A percentile compares a stretch with the other conserved stretches of the same genome.
phyloP scores from a whole-genome alignment of 805 yeast species.

The Maudiozyma barnettii region DNA sequence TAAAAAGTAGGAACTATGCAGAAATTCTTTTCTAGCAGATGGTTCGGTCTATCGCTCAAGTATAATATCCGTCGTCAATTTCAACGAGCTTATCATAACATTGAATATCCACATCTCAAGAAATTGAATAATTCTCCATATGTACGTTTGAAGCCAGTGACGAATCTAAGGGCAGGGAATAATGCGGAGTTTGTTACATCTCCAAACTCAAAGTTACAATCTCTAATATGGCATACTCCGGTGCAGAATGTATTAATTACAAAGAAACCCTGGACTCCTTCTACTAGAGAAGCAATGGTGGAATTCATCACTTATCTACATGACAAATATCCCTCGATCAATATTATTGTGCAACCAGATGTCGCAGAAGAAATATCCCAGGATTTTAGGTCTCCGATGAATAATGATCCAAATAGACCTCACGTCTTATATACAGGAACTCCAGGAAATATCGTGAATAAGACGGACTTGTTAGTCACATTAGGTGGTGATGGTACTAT shows the following conservation, averaged over 20 bases:
- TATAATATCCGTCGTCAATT: background rate
- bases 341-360: slow-evolving; percentile 67
- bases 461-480: slow-evolving; percentile 74
- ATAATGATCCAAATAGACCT: slow-evolving; percentile 25
- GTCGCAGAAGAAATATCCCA: slow-evolving; percentile 58
- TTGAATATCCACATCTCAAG: slow-evolving; percentile 3
- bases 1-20: background rate
- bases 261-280: slow-evolving; percentile 72
- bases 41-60: background rate
- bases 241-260: slow-evolving; percentile 68
- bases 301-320: slow-evolving; percentile 54
- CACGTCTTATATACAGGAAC: slow-evolving; percentile 51
- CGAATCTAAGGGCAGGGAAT: slow-evolving; percentile 23
- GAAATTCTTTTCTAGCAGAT: background rate
- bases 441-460: slow-evolving; percentile 44
- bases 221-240: slow-evolving; percentile 61
- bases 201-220: slow-evolving; percentile 52
- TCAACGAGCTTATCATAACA: slow-evolving; percentile 1
- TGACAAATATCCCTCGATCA: slow-evolving; percentile 55
- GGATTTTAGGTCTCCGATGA: slow-evolving; percentile 17
- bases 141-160: slow-evolving; percentile 27
- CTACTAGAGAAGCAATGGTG: slow-evolving; percentile 57
- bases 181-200: slow-evolving; percentile 45
- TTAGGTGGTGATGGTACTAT: slow-evolving; percentile 97
- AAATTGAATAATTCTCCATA: slow-evolving; percentile 11